Percentiles rank a stretch among this genome's conserved stretches.
Conservation (phyloP, 345 rosid species). For the Trapa incisa region DNA sequence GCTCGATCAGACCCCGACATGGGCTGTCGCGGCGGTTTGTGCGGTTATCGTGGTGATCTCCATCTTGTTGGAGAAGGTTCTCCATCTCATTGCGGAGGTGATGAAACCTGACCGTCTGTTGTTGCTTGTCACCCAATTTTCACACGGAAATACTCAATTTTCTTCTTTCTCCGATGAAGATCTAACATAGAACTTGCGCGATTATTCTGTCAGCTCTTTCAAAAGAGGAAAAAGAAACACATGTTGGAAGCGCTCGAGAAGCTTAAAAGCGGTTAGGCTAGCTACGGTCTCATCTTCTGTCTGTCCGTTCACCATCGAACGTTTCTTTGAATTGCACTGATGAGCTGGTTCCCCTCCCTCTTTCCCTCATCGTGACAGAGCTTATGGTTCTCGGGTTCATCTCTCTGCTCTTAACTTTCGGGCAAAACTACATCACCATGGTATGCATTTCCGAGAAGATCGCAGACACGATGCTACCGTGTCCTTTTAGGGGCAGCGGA, state of each 20-base stretch:
- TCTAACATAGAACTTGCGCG: too few relatives aligned
- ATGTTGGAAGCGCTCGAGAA: conserved; percentile 76
- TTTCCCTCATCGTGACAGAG: conserved; percentile 30
- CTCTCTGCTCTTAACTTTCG: conserved; percentile 67
- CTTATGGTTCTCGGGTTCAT: conserved; percentile 95
- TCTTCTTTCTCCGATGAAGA: too few relatives aligned
- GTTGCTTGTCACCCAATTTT: neutral
- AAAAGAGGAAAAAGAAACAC: conserved; percentile 41
- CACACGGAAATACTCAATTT: too few relatives aligned
- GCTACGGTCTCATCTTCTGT: neutral
- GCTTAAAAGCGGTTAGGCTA: conserved; percentile 52
- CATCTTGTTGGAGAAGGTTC: conserved; percentile 46
- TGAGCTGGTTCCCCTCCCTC: neutral
- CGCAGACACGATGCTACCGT: conserved; percentile 72
- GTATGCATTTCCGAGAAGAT: conserved; percentile 43
- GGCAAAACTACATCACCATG: conserved; percentile 56
- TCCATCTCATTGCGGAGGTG: conserved; percentile 54
- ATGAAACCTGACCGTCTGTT: too few relatives aligned
- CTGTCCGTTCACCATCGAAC: neutral
- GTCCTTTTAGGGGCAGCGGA: conserved; percentile 22
- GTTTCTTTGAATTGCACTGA: too few relatives aligned
- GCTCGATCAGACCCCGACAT: conserved; percentile 88
- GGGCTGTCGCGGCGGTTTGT: conserved; percentile 83
- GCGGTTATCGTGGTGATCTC: conserved; percentile 57
- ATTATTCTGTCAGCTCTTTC: conserved; percentile 10